Base-by-base conservation (phyloP, 768 basidiomycete species). In the Lentinula edodes region DNA sequence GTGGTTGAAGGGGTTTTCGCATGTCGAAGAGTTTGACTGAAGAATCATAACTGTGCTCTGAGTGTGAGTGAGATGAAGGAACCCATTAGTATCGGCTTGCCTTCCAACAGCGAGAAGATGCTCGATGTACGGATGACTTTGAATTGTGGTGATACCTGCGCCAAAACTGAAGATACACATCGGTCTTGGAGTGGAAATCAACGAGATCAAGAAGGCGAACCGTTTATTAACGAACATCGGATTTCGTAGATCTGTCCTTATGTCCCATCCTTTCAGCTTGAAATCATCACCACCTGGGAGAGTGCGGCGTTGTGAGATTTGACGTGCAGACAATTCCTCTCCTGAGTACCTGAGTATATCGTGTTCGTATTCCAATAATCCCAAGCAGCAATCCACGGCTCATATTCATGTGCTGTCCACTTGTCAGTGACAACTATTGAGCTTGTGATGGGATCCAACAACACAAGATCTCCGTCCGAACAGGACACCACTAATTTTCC, bases 371-470 rank as follows among this genome's bases (percentile, higher is more conserved):
- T 76, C 91, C 93, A 96, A 65, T 89, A 87, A 67, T 98, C 84
- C 88, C 93, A 98, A 1, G 90, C 86, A 1, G 90, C 86, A 53
- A 93, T 85, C 97, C 97, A 99, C 0, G 95, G 90, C 70, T 99
- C 97, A 67, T 87, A 86, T 61, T 95, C 92, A 67, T 98, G 97
- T 0, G 92, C 95, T 61, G 84, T 78, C 95, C 95, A 98, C 1
- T 78, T 79, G 28, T 82, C 73, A 5, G 75, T 74, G 3, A 88
- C 70, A 6, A 42, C 50, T 5, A 52, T 4, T 10, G 34, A 35
- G 35, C 59, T 60, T 50, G 34, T 9, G 6, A 20, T 73, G 10
- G 81, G 80, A 39, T 70, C 77, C 23, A 90, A 74, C 18, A 90
- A 77, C n/a, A 85, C 81, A 15, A 96, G 70, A 1, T 76, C 79